Conservation (phyloP, 345 rosid species). For the Cardamine resedifolia region DNA sequence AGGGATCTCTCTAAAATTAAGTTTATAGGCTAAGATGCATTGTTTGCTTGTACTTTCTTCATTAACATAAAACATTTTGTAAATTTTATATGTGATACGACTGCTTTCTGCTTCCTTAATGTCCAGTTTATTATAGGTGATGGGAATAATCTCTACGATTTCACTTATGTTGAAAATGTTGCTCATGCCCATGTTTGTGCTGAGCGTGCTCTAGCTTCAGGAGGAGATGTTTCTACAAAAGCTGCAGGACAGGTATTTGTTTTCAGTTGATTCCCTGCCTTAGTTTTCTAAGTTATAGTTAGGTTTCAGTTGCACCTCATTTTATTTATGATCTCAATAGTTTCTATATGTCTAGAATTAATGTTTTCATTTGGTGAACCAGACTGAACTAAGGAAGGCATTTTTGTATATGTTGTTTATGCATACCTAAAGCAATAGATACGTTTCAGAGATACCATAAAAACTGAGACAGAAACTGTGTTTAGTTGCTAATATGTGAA, state of each 20-base stretch:
- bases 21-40: not conserved
- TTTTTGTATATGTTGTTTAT: conserved; percentile 1
- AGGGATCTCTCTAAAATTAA: conserved; percentile 12
- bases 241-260: conserved; percentile 84
- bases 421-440: not conserved
- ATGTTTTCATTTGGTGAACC: not conserved
- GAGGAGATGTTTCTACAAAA: conserved; percentile 60
- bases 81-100: conserved; percentile 3
- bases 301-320: not conserved
- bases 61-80: not conserved
- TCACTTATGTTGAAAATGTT: conserved; percentile 92
- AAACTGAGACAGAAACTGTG: not conserved
- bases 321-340: not conserved
- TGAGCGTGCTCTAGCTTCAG: conserved; percentile 89
- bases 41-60: conserved; percentile 7
- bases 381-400: not conserved
- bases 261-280: conserved; percentile 19
- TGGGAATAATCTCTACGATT: conserved; percentile 76
- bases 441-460: not conserved
- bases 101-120: conserved; percentile 18
- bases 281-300: not conserved
- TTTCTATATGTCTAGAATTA: not conserved
- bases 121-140: conserved; percentile 89
- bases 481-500: conserved; percentile 1
- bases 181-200: conserved; percentile 95